phyloP scores from a whole-genome alignment of 805 yeast species.

The Yarrowia deformans region DNA sequence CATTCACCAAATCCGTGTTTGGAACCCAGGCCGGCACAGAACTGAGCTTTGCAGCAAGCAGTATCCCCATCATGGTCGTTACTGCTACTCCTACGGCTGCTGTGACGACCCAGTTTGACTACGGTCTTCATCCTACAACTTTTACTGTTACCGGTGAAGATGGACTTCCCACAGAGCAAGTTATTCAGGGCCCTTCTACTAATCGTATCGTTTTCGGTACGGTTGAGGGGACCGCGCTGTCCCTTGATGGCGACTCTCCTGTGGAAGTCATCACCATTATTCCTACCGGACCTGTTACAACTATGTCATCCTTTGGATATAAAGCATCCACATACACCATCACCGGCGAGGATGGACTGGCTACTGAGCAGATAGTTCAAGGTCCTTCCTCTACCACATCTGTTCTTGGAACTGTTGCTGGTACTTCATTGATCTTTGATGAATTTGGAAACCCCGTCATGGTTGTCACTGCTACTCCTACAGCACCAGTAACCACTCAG shows the following conservation, averaged over 20 bases:
- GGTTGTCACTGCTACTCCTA: background rate
- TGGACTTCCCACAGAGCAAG: background rate
- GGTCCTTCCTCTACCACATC: background rate
- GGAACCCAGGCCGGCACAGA: background rate
- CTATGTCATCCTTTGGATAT: background rate
- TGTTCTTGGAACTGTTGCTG: background rate
- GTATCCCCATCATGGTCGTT: background rate
- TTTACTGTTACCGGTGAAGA: background rate
- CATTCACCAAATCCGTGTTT: background rate
- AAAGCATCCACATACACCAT: background rate
- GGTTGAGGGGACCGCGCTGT: background rate
- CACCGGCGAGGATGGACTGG: background rate
- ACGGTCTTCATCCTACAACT: background rate
- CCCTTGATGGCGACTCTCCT: background rate
- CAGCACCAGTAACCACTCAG: background rate
- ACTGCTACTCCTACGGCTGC: background rate
- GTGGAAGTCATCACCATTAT: background rate
- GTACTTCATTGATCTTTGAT: background rate
- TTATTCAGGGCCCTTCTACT: background rate
- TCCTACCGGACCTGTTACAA: background rate
- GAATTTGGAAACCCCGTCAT: background rate
- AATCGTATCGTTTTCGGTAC: constrained; percentile 1
- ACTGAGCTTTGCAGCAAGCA: background rate
- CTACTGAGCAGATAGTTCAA: background rate
- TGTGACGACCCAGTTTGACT: background rate